phyloP scores from a whole-genome alignment of 257 asterid genomes.

The Scutellaria baicalensis region DNA sequence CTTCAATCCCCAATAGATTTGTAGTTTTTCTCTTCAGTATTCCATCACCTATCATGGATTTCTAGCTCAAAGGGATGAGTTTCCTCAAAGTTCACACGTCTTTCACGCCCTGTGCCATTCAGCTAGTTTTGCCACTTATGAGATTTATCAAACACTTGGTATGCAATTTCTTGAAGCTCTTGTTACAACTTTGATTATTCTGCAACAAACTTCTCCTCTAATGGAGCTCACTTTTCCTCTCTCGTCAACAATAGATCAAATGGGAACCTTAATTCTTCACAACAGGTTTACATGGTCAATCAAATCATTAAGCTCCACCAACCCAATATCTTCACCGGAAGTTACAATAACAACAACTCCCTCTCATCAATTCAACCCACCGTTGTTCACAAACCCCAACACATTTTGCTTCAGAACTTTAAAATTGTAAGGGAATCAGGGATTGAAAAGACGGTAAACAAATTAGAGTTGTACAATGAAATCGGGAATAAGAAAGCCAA shows the following conservation, averaged over 20 bases:
- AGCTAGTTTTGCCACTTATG: slow-evolving; percentile 35
- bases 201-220: slow-evolving; percentile 15
- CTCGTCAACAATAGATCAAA: slow-evolving; percentile 16
- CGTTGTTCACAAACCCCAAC: slow-evolving; percentile 50
- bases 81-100: slow-evolving; percentile 28
- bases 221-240: slow-evolving; percentile 40
- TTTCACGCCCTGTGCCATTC: slow-evolving; percentile 15
- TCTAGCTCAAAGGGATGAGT: slow-evolving; percentile 46
- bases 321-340: slow-evolving; percentile 91
- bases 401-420: slow-evolving; percentile 53
- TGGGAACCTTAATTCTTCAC: slow-evolving; percentile 28
- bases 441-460: no score
- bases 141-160: no score
- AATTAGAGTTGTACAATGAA: no score
- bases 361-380: slow-evolving; percentile 11
- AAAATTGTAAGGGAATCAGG: slow-evolving; percentile 31
- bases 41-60: slow-evolving; percentile 91
- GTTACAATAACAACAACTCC: slow-evolving; percentile 52
- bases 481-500: no score
- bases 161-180: slow-evolving; percentile 35
- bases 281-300: slow-evolving; percentile 56
- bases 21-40: no score
- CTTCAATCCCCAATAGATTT: no score
- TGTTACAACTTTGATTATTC: slow-evolving; percentile 37
- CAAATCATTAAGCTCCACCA: slow-evolving; percentile 71